Conservation (phyloP, 1,284 basidiomycete species). For the Papiliotrema flavescens region DNA sequence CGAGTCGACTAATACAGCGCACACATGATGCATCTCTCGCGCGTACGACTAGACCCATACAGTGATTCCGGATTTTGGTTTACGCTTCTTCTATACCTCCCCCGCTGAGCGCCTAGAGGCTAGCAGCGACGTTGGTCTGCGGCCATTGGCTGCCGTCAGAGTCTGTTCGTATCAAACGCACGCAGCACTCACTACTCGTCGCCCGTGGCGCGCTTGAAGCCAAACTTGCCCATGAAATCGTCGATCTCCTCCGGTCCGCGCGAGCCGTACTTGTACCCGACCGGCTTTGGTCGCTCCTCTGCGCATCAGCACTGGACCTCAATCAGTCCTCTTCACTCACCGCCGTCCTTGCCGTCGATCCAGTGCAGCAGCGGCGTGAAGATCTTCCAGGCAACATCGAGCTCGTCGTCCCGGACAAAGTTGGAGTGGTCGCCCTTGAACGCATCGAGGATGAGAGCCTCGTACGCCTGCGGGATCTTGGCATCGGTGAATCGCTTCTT, state of each 20-base stretch:
- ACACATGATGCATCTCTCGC: no score
- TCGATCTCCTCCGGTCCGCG: constrained; percentile 84
- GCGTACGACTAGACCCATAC: no score
- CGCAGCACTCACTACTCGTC: constrained; percentile 65
- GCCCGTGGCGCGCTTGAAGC: constrained; percentile 63
- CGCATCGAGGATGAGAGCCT: constrained; percentile 84
- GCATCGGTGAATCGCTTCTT: constrained; percentile 84
- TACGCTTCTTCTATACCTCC: no score
- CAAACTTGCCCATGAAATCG: constrained; percentile 68
- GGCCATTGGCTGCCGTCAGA: constrained; percentile 30
- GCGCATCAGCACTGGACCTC: background rate
- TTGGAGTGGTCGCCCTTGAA: constrained; percentile 61
- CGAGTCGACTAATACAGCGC: no score
- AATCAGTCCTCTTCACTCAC: constrained; percentile 46
- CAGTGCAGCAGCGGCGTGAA: constrained; percentile 92
- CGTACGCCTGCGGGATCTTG: constrained; percentile 91
- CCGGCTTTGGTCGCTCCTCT: constrained; percentile 59
- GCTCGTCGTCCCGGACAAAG: constrained; percentile 91
- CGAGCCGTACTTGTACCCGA: constrained; percentile 82
- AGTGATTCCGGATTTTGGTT: no score
- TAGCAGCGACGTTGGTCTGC: constrained; percentile 33
- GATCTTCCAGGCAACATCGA: constrained; percentile 96
- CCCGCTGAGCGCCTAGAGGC: constrained; percentile 16
- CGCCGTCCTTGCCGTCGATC: constrained; percentile 68
- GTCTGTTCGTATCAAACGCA: constrained; percentile 3